Conservation (phyloP, 306 rosid species). For the Herpetospermum pedunculosum region DNA sequence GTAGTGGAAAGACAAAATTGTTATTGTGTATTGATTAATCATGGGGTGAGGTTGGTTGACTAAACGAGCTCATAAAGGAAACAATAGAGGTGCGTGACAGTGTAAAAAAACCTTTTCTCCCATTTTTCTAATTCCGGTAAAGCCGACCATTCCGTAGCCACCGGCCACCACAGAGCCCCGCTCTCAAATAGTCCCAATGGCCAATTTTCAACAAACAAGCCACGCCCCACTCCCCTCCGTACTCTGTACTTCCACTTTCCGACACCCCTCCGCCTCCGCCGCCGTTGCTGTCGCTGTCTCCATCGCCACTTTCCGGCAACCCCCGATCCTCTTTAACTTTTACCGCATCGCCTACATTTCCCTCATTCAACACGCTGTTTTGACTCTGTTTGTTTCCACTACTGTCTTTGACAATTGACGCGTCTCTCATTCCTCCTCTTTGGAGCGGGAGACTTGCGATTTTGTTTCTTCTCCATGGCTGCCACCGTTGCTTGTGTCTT, state of each 20-base stretch:
- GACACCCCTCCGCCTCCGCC: background rate
- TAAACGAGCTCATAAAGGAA: background rate
- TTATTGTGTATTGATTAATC: no score
- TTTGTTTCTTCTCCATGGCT: constrained; percentile 20
- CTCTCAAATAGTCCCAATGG: background rate
- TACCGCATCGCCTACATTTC: background rate
- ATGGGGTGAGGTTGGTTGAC: background rate
- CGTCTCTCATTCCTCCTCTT: no score
- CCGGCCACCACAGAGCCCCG: background rate
- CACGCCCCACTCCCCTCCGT: background rate
- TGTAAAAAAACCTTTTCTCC: background rate
- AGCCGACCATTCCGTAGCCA: background rate
- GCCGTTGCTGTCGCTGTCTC: background rate
- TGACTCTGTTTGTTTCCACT: background rate
- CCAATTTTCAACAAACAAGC: background rate
- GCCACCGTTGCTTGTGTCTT: constrained; percentile 19
- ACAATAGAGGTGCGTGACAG: background rate
- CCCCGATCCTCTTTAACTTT: background rate
- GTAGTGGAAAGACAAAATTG: no score
- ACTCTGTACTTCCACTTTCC: background rate
- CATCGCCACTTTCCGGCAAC: background rate
- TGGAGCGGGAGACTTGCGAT: background rate
- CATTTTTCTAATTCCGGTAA: background rate
- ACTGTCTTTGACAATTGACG: background rate
- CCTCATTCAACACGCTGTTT: background rate